These are phyloP conservation scores for Mrakia gelida DNA, from an alignment of 768 basidiomycete species.

Conservation along the genomic window DNA sequence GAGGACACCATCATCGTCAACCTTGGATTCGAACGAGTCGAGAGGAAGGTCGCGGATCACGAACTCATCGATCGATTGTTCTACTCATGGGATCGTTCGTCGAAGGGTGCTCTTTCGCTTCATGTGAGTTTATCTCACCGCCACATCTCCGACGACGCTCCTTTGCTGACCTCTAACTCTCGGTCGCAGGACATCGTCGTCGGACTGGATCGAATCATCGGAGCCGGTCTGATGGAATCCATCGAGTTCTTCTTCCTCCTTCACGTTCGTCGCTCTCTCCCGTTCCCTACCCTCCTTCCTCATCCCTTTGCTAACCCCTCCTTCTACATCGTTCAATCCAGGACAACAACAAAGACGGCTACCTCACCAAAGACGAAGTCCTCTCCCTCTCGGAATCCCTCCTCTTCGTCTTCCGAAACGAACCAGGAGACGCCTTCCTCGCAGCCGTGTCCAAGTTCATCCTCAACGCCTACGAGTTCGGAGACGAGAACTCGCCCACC, in stretches of 20 bases:
- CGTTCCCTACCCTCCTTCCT: not conserved
- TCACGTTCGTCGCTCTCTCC: conserved; percentile 2
- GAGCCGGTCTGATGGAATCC: conserved; percentile 83
- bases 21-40: conserved; percentile 66
- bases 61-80: conserved; percentile 86
- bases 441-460: conserved; percentile 95
- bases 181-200: conserved; percentile 86
- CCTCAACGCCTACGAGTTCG: conserved; percentile 97
- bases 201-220: conserved; percentile 83
- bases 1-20: conserved; percentile 89
- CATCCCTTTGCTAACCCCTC: not conserved
- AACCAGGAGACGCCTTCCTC: conserved; percentile 91
- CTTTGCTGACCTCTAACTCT: too few species aligned
- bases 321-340: conserved; percentile 15
- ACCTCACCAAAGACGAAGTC: conserved; percentile 91
- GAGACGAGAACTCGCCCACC: conserved; percentile 59
- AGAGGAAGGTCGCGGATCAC: conserved; percentile 88
- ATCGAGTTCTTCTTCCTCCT: conserved; percentile 93
- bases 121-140: conserved; percentile 51
- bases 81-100: conserved; percentile 85
- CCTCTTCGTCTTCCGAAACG: conserved; percentile 90
- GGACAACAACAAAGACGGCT: conserved; percentile 87
- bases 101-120: conserved; percentile 77
- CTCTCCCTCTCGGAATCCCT: conserved; percentile 90
- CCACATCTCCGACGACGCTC: too few species aligned